Evolutionary conservation across 495 filamentous ascomycete genomes (phyloP), one percentile per base, ranked within the genome.

Genomic region (Talaromyces stipitatus): DNA sequence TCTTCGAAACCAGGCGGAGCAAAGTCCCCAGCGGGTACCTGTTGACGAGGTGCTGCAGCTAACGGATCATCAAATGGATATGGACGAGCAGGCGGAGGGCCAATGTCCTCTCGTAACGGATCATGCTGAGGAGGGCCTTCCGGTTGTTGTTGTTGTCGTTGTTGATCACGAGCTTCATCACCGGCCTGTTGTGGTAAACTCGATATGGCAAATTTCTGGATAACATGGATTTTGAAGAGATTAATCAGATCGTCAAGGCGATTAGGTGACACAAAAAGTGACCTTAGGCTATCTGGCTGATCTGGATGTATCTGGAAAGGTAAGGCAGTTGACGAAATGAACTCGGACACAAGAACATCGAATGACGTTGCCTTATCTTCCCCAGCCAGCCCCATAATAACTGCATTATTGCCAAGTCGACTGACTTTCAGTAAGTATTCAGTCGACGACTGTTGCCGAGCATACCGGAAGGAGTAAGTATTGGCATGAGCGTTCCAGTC

Each of bases 1-100:
- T 97, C 91, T 58, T 97, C 94, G 63, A 97, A 97, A 18, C 82
- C 91, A 3, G 94, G 94, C 0, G 91, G 90, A 0, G 85, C 80
- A 60, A 95, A 90, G 56, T 92, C 91, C n/a, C 80, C 87, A 1
- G 78, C 69, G 18, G 91, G 92, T 24, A 84, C 69, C 1, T 87
- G 88, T 8, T 75, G 79, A n/a, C 79, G 78, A 0, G 86, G 86
- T 4, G 69, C 76, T 2, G 73, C 74, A 3, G 83, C 82, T 6
- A 91, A 74, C 10, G 88, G 87, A 61, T 88, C 83, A 62, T 82
- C 75, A 67, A 87, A 86, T 10, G 84, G 89, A 59, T 81, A 81
- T 26, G 82, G 87, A 26, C 76, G 82, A 27, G 81, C 85, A 53
- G 83, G 84, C 63, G 77, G 66, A 18, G 79, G 85, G 11, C 76